Base-by-base conservation (phyloP, 495 filamentous ascomycete genomes). In the Tuber microsphaerosporum region DNA sequence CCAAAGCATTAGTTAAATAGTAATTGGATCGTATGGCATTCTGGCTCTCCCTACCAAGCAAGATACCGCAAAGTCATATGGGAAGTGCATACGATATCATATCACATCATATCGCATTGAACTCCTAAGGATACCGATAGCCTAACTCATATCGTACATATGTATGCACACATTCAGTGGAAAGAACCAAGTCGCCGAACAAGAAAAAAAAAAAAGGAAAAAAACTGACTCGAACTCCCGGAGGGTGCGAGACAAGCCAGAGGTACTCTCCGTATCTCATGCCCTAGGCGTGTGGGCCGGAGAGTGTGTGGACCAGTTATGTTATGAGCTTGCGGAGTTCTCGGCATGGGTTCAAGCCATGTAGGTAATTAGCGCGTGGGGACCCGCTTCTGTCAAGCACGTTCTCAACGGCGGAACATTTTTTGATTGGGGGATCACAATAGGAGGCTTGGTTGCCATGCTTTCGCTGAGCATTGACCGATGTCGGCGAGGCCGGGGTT, bases 341-440 rank as follows among this genome's bases (percentile, higher is more conserved):
- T 65, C 0, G 17, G 56, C 14, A 1, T 65, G 56, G 56, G 51
- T 26, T 61, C 51, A 61, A 61, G 51, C 22, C 51, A 26, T 22
- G 46, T n/a, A 34, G 26, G 26, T 65, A 34, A 65, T 17, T 34
- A 34, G 26, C 26, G 56, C 26, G 56, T 19, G 56, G 56, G 26
- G 56, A 34, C 14, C 56, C 56, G 56, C 17, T 65, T 65, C 56
- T 34, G 31, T 65, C 56, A 65, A 65, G 56, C 56, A 65, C 56
- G 56, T 65, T 65, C 56, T 65, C 56, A 65, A 65, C 56, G 56
- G 56, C 56, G 56, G 56, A 65, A 65, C 56, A 65, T 34, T 65
- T 65, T 65, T 34, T 65, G 26, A 65, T 65, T 65, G 56, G 51
- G 51, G 56, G 0, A 26, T 56, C 3, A 61, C 10, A 5, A 48